A percentile compares a stretch with the other conserved stretches of the same genome.
Evolutionary conservation across 768 basidiomycete genomes (phyloP).

Genomic region (Suillus spraguei): DNA sequence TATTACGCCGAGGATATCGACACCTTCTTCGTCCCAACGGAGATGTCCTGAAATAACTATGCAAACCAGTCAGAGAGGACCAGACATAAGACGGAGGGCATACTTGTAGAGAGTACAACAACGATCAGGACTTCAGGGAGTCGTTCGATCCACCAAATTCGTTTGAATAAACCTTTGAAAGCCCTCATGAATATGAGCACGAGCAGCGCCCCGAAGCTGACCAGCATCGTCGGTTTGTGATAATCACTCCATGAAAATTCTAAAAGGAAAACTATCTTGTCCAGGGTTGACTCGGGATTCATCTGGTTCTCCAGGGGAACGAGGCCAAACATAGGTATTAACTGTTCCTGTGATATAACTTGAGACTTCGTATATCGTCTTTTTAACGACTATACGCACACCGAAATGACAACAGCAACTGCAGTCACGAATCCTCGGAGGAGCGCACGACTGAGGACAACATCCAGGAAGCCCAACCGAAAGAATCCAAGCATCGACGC

Average conservation of each 20-base stretch:
- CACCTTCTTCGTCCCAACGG: conserved; percentile 75
- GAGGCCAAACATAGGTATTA: conserved; percentile 91
- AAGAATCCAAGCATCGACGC: conserved; percentile 86
- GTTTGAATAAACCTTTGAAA: conserved; percentile 59
- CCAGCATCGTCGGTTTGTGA: conserved; percentile 67
- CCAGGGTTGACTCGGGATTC: conserved; percentile 68
- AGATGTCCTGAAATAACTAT: conserved; percentile 71
- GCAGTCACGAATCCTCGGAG: conserved; percentile 88
- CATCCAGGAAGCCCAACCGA: conserved; percentile 90
- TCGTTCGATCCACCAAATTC: conserved; percentile 71
- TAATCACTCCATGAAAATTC: conserved; percentile 55
- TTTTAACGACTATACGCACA: conserved; percentile 47
- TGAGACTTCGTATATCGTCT: conserved; percentile 8
- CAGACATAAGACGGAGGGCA: conserved; percentile 25
- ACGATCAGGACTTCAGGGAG: conserved; percentile 91
- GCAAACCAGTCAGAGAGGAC: conserved; percentile 8
- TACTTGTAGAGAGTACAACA: conserved; percentile 82
- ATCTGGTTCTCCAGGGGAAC: conserved; percentile 49
- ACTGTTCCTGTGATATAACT: conserved; percentile 59
- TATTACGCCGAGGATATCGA: conserved; percentile 84
- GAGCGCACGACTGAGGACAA: conserved; percentile 86
- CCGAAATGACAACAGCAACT: conserved; percentile 81
- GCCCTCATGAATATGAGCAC: conserved; percentile 63
- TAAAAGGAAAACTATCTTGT: conserved; percentile 78
- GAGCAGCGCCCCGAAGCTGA: conserved; percentile 73